These are phyloP conservation scores for Neobulgaria alba DNA, from an alignment of 2,329 filamentous ascomycete genomes.

Conservation along the genomic window DNA sequence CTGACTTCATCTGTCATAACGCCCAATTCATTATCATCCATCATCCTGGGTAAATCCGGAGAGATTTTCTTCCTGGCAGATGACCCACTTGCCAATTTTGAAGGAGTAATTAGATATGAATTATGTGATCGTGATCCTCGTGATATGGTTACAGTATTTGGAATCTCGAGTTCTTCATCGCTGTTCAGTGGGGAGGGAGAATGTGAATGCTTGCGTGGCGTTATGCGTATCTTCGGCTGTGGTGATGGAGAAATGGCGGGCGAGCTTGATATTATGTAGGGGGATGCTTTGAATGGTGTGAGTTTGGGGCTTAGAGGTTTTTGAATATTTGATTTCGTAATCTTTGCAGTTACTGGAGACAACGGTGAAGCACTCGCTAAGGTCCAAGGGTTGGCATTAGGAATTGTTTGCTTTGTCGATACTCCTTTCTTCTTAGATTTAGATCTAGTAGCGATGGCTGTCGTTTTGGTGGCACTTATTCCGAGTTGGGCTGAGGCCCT, in stretches of 20 bases:
- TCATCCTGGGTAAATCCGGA: neutral
- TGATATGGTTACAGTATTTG: conserved; percentile 8
- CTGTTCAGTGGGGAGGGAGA: neutral
- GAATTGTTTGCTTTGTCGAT: conserved; percentile 6
- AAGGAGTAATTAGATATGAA: too few relatives aligned
- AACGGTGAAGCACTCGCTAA: conserved; percentile 6
- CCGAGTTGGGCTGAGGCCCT: conserved; percentile 5
- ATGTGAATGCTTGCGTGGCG: neutral
- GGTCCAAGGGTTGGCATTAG: conserved; percentile 13
- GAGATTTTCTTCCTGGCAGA: neutral
- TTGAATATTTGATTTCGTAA: conserved; percentile 5
- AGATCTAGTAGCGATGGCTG: neutral
- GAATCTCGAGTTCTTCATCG: conserved; percentile 2
- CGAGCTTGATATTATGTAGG: neutral
- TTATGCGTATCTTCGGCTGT: too few relatives aligned
- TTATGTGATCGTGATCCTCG: neutral
- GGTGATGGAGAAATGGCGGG: neutral
- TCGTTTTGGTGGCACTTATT: conserved; percentile 3
- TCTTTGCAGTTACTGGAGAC: too few relatives aligned
- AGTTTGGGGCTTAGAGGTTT: too few relatives aligned
- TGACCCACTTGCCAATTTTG: too few relatives aligned
- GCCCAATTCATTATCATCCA: too few relatives aligned
- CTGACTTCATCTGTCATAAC: neutral
- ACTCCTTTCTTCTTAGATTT: conserved; percentile 4
- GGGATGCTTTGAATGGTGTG: too few relatives aligned